Percentiles rank a stretch among this genome's conserved stretches.
Evolutionary conservation across 257 asterid genomes (phyloP).

Genomic region (Solanum peruvianum): DNA sequence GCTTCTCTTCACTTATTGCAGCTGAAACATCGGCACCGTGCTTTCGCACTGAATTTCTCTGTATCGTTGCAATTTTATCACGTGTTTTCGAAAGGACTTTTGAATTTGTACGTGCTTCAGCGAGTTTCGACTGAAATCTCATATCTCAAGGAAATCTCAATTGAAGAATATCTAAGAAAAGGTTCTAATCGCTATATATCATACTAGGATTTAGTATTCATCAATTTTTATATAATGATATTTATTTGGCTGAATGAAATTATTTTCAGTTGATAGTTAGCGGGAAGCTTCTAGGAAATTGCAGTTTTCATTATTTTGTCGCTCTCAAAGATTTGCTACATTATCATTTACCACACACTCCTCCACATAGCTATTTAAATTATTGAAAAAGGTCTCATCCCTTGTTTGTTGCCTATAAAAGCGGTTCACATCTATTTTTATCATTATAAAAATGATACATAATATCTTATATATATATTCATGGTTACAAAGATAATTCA

Average conservation of each 20-base stretch:
- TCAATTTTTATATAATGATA: background rate
- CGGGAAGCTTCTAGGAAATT: background rate
- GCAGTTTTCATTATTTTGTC: background rate
- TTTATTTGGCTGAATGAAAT: background rate
- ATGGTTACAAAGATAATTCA: too few relatives aligned
- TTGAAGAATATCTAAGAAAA: background rate
- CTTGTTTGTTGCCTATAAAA: too few relatives aligned
- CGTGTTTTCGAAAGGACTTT: background rate
- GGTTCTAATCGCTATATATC: background rate
- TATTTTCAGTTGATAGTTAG: background rate
- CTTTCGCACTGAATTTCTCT: background rate
- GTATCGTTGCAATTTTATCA: background rate
- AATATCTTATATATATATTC: too few relatives aligned
- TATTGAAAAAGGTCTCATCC: too few relatives aligned
- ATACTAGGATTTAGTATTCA: background rate
- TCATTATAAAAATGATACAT: too few relatives aligned
- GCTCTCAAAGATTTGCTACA: background rate
- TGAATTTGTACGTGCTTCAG: background rate
- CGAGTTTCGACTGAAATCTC: background rate
- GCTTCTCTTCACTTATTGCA: constrained; percentile 10
- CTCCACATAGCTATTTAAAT: too few relatives aligned
- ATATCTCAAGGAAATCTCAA: background rate
- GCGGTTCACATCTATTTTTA: too few relatives aligned
- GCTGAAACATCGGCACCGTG: background rate
- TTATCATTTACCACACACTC: background rate